Conservation (phyloP, 1,284 basidiomycete species). For the Caloboletus firmus region DNA sequence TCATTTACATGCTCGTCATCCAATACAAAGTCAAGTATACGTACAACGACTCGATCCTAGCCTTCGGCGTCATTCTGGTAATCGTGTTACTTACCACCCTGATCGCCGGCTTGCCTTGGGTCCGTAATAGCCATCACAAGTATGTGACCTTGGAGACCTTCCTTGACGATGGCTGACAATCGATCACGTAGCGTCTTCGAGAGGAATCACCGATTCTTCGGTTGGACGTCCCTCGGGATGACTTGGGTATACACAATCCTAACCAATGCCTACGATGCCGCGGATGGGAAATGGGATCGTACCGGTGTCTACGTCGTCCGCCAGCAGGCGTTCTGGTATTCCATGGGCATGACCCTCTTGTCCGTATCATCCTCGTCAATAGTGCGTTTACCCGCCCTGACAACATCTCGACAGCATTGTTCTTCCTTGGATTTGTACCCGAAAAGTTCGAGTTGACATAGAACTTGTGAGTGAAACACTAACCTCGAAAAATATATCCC, state of each 20-base stretch:
- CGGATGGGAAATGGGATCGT: slow-evolving; percentile 54
- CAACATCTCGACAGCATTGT: slow-evolving; percentile 46
- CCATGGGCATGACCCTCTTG: slow-evolving; percentile 71
- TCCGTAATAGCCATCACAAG: slow-evolving; percentile 77
- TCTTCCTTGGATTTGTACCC: slow-evolving; percentile 74
- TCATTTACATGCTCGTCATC: slow-evolving; percentile 58
- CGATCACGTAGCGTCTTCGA: slow-evolving; percentile 59
- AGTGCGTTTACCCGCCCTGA: slow-evolving; percentile 9
- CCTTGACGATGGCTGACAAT: slow-evolving; percentile 4
- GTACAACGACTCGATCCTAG: slow-evolving; percentile 55
- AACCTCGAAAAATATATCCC: background rate
- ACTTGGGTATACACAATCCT: slow-evolving; percentile 70
- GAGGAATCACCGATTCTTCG: slow-evolving; percentile 72
- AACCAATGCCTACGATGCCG: slow-evolving; percentile 57
- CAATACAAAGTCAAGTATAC: slow-evolving; percentile 48
- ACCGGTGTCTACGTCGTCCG: slow-evolving; percentile 54
- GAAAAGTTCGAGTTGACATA: slow-evolving; percentile 70
- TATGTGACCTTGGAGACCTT: slow-evolving; percentile 35
- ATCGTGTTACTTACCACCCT: slow-evolving; percentile 55
- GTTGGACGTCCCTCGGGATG: slow-evolving; percentile 63
- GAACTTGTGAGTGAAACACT: slow-evolving; percentile 56
- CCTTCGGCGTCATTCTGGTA: slow-evolving; percentile 56
- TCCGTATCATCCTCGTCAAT: slow-evolving; percentile 36
- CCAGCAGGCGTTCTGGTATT: slow-evolving; percentile 76
- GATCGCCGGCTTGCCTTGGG: slow-evolving; percentile 65